Base-by-base conservation (phyloP, 352 stramenopile species). In the Phytophthora pluvialis region DNA sequence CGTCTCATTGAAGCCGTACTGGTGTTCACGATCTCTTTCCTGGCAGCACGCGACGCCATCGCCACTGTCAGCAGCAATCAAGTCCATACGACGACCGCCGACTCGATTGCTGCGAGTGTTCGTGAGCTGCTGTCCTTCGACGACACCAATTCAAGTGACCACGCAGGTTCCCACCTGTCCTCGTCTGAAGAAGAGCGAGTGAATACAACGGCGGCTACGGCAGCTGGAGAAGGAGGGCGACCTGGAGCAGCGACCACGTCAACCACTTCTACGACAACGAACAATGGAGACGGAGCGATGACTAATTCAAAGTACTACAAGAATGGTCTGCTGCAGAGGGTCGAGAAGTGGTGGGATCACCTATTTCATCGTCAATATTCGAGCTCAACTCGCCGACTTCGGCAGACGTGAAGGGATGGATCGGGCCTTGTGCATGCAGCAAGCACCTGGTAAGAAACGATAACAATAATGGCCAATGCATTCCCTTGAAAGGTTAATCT, bases 221-320 rank as follows among this genome's bases (percentile, higher is more conserved):
- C n/a, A n/a, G n/a, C n/a, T n/a, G n/a, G n/a, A n/a, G n/a, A n/a
- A 4, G n/a, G 32, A 35, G 48, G 25, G 28, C 15, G 12, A 31
- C 18, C 40, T 36, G 29, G 42, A 45, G 43, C 3, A 1, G 16
- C 21, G 0, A 13, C 60, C 0, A 33, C 15, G 12, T n/a, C n/a
- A 44, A 36, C 11, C n/a, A n/a, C n/a, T n/a, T n/a, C n/a, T n/a
- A n/a, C n/a, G n/a, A 59, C 50, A 4, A 59, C 43, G 0, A 47
- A 42, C 6, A 69, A 57, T 11, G 25, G 25, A 4, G 60, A 67
- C 12, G 53, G 53, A 45, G 52, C 40, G 18, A 47, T 57, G 12
- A 47, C 36, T 8, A 60, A 67, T 33, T 59, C 53, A 1, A 70
- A 53, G 25, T 70, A 64, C 35, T 59, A 63, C 38, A 64, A 64